These are phyloP conservation scores for Sclerotinia spermophila DNA, from an alignment of 2,329 filamentous ascomycete species.

Conservation along the genomic window DNA sequence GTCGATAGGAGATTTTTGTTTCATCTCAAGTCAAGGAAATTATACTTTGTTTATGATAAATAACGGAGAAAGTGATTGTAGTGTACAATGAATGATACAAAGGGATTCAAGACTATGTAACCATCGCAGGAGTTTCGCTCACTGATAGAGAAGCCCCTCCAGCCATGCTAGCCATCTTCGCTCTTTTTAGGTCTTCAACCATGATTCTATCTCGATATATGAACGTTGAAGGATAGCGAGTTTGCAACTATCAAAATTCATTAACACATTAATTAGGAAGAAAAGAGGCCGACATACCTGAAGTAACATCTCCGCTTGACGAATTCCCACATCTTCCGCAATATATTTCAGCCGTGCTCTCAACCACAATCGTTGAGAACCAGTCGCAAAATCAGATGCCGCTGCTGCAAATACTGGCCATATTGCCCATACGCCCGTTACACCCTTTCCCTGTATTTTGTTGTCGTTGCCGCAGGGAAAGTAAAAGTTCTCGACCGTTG, in stretches of 20 bases:
- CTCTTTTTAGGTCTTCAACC: background rate
- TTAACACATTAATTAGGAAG: background rate
- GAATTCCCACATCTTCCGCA: slow-evolving; percentile 28
- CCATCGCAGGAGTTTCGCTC: too few species aligned
- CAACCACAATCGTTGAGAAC: slow-evolving; percentile 26
- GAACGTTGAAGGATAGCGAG: slow-evolving; percentile 14
- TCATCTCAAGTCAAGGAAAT: background rate
- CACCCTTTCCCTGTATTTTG: slow-evolving; percentile 20
- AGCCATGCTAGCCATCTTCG: background rate
- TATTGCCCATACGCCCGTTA: slow-evolving; percentile 29
- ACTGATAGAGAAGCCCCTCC: too few species aligned
- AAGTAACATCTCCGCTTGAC: slow-evolving; percentile 28
- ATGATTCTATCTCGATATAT: background rate
- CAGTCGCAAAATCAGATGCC: slow-evolving; percentile 27
- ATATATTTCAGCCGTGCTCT: slow-evolving; percentile 27
- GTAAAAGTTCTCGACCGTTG: slow-evolving; percentile 41
- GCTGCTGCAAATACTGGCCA: slow-evolving; percentile 30
- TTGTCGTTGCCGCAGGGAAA: slow-evolving; percentile 49
- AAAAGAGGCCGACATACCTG: slow-evolving; percentile 18
- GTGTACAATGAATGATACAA: background rate
- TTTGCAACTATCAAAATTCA: background rate
- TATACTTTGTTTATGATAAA: background rate
- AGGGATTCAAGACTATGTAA: background rate
- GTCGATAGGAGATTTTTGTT: background rate
- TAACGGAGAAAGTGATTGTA: background rate